Evolutionary conservation across 495 filamentous ascomycete species (phyloP).

Genomic region (Talaromyces wortmannii): DNA sequence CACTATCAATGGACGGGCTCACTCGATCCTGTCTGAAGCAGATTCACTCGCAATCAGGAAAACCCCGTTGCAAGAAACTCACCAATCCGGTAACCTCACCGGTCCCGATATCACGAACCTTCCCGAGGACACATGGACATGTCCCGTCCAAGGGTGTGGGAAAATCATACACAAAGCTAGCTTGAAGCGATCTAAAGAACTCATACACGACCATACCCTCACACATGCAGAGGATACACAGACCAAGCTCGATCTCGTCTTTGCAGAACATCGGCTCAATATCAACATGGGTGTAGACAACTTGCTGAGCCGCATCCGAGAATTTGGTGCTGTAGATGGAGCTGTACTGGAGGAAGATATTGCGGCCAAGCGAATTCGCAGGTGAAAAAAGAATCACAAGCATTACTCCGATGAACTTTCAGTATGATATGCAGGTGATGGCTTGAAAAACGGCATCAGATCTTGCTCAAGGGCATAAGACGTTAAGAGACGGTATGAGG

Average conservation of each 20-base stretch:
- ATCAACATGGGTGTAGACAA: constrained; percentile 30
- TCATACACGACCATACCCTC: constrained; percentile 58
- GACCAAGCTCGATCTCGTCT: constrained; percentile 51
- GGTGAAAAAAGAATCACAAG: not conserved
- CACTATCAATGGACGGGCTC: constrained; percentile 11
- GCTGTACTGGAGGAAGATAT: constrained; percentile 2
- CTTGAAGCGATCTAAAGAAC: constrained; percentile 45
- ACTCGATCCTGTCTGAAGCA: constrained; percentile 26
- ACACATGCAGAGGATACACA: constrained; percentile 59
- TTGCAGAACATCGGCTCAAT: constrained; percentile 37
- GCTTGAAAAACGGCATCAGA: no score
- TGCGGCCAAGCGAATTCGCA: constrained; percentile 2
- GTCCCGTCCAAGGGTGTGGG: constrained; percentile 59
- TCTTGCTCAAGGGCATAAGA: no score
- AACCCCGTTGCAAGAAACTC: constrained; percentile 26
- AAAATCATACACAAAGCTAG: constrained; percentile 55
- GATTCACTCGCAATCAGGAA: constrained; percentile 22
- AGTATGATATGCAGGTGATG: no score
- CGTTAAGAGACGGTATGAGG: no score
- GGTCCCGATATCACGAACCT: constrained; percentile 31
- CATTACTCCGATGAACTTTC: no score
- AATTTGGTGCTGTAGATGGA: constrained; percentile 14
- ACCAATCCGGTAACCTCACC: constrained; percentile 18
- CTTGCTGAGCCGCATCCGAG: constrained; percentile 24
- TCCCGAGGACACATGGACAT: constrained; percentile 62